These are phyloP conservation scores for Pyrenophora graminea DNA, from an alignment of 2,329 filamentous ascomycete species.

Conservation along the genomic window DNA sequence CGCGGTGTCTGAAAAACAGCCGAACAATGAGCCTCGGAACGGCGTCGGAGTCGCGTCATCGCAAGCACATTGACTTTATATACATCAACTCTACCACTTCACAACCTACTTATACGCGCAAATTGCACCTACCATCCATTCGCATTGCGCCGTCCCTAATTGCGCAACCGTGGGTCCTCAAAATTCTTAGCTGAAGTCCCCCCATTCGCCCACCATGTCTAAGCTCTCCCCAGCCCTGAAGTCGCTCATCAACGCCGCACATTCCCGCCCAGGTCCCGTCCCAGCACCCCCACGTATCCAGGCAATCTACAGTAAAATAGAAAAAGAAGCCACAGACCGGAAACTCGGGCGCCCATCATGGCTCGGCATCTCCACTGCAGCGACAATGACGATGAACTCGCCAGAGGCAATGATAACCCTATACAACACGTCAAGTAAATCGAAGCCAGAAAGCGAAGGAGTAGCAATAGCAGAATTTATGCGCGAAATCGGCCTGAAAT, in stretches of 20 bases:
- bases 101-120: not conserved
- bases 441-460: constrained; percentile 36
- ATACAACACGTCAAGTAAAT: constrained; percentile 51
- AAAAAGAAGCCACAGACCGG: constrained; percentile 35
- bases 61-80: constrained; percentile 1
- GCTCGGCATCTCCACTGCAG: constrained; percentile 61
- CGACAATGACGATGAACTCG: constrained; percentile 85
- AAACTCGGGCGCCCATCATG: constrained; percentile 43
- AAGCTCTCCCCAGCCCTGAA: constrained; percentile 43
- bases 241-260: constrained; percentile 42
- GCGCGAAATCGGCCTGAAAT: constrained; percentile 75
- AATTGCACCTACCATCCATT: not conserved
- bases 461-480: constrained; percentile 69
- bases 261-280: constrained; percentile 41
- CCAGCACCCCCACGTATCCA: constrained; percentile 41
- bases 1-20: constrained; percentile 10
- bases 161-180: too few relatives aligned
- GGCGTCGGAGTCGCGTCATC: constrained; percentile 8
- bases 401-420: constrained; percentile 72
- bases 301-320: constrained; percentile 38
- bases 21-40: constrained; percentile 12
- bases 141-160: too few relatives aligned
- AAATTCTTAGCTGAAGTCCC: too few relatives aligned
- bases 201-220: constrained; percentile 31
- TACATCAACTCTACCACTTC: not conserved